Conservation (phyloP, 1,284 basidiomycete genomes). For the Boletellus dicymbophilus region DNA sequence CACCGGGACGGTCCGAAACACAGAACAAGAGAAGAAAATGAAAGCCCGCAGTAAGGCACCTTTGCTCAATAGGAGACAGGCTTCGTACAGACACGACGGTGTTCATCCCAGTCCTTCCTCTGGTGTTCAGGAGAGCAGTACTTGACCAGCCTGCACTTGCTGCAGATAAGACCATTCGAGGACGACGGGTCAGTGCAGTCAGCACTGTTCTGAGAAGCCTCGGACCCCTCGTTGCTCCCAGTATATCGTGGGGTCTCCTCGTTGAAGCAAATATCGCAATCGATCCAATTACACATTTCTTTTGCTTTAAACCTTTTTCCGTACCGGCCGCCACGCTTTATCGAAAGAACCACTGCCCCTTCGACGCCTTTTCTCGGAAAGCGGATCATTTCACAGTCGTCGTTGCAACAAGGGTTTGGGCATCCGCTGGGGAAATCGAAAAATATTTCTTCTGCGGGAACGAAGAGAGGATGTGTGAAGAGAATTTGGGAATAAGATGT, state of each 20-base stretch:
- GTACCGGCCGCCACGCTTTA: slow-evolving; percentile 52
- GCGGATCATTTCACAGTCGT: slow-evolving; percentile 78
- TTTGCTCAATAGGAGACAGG: slow-evolving; percentile 25
- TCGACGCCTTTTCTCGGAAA: slow-evolving; percentile 66
- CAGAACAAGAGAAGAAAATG: background rate
- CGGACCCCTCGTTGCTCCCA: slow-evolving; percentile 51
- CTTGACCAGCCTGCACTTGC: slow-evolving; percentile 73
- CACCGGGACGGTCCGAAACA: background rate
- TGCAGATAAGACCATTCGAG: slow-evolving; percentile 56
- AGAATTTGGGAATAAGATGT: slow-evolving; percentile 78
- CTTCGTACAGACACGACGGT: slow-evolving; percentile 63
- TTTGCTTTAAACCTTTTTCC: slow-evolving; percentile 48
- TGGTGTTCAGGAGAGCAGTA: slow-evolving; percentile 74
- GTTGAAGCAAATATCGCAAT: slow-evolving; percentile 61
- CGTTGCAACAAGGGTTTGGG: slow-evolving; percentile 72
- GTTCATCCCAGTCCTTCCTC: slow-evolving; percentile 72
- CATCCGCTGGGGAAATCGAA: slow-evolving; percentile 76
- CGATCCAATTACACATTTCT: slow-evolving; percentile 80
- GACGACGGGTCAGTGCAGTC: slow-evolving; percentile 31
- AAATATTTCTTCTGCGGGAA: slow-evolving; percentile 70
- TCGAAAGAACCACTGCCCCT: slow-evolving; percentile 57
- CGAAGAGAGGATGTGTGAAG: slow-evolving; percentile 68
- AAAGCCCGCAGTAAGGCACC: background rate
- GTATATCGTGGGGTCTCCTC: slow-evolving; percentile 38
- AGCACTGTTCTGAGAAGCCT: slow-evolving; percentile 47